Evolutionary conservation across 2,329 filamentous ascomycete species (phyloP).

Genomic region (Malbranchea zuffiana): DNA sequence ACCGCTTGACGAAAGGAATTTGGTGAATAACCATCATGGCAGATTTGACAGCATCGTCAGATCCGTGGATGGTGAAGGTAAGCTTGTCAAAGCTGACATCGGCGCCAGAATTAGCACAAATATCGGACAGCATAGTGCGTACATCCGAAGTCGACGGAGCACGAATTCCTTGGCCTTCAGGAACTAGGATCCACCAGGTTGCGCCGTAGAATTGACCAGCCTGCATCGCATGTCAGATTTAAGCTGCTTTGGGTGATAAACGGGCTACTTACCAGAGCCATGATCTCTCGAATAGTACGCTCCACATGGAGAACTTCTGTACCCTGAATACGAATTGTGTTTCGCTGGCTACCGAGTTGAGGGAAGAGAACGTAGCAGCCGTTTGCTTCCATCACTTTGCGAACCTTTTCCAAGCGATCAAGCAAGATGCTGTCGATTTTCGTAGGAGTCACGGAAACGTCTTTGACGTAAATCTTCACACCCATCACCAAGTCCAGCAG

Average conservation of each 20-base stretch:
- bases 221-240: slow-evolving; percentile 36
- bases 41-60: slow-evolving; percentile 89
- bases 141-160: slow-evolving; percentile 58
- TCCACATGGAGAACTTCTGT: slow-evolving; percentile 90
- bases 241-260: neutral
- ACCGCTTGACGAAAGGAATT: slow-evolving; percentile 75
- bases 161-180: slow-evolving; percentile 47
- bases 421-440: slow-evolving; percentile 94
- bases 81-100: slow-evolving; percentile 92
- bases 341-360: slow-evolving; percentile 71
- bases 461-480: slow-evolving; percentile 80
- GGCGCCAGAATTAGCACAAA: slow-evolving; percentile 90
- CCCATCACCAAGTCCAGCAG: slow-evolving; percentile 73
- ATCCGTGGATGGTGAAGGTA: slow-evolving; percentile 87
- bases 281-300: slow-evolving; percentile 86
- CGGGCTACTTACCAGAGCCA: slow-evolving; percentile 66
- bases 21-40: slow-evolving; percentile 91
- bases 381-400: slow-evolving; percentile 94
- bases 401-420: slow-evolving; percentile 85
- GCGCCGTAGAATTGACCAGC: slow-evolving; percentile 96
- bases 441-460: slow-evolving; percentile 75
- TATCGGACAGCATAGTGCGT: slow-evolving; percentile 82
- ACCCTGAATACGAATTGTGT: slow-evolving; percentile 79
- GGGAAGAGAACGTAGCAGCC: slow-evolving; percentile 92
- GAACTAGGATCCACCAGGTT: slow-evolving; percentile 84